Evolutionary conservation across 164 flowering plant species (phyloP).

Genomic region (Kingdonia uniflora): DNA sequence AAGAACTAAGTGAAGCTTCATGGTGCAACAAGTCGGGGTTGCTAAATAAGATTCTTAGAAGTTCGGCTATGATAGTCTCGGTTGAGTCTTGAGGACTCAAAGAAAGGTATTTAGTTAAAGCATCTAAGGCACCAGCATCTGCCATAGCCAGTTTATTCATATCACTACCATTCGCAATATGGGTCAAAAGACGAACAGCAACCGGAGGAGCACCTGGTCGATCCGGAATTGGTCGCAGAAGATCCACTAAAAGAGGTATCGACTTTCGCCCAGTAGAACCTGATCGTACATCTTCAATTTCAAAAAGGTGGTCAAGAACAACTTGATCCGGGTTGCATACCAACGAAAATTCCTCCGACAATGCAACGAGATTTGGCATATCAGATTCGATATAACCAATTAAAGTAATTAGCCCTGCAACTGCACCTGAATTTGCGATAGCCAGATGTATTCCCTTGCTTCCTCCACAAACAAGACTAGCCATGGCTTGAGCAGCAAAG

Average conservation of each 20-base stretch:
- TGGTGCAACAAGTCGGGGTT: slow-evolving; percentile 49
- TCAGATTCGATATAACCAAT: slow-evolving; percentile 63
- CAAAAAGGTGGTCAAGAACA: slow-evolving; percentile 62
- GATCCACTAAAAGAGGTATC: slow-evolving; percentile 74
- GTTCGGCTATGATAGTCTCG: slow-evolving; percentile 54
- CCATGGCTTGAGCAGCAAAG: slow-evolving; percentile 80
- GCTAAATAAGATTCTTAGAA: slow-evolving; percentile 60
- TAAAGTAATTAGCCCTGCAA: slow-evolving; percentile 48
- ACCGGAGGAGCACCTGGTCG: slow-evolving; percentile 75
- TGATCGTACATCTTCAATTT: slow-evolving; percentile 61
- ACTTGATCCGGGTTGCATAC: slow-evolving; percentile 54
- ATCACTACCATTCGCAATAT: slow-evolving; percentile 70
- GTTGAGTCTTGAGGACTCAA: slow-evolving; percentile 75
- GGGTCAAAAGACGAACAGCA: slow-evolving; percentile 54
- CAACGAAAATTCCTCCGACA: slow-evolving; percentile 64
- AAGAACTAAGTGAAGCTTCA: slow-evolving; percentile 57
- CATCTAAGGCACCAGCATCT: slow-evolving; percentile 86
- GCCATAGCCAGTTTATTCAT: slow-evolving; percentile 70
- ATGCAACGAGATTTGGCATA: slow-evolving; percentile 53
- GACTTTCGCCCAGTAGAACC: slow-evolving; percentile 69
- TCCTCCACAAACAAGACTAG: slow-evolving; percentile 62
- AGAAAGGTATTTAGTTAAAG: slow-evolving; percentile 65
- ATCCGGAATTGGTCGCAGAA: slow-evolving; percentile 80
- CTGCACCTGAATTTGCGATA: slow-evolving; percentile 76
- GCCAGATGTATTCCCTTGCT: slow-evolving; percentile 47